phyloP scores from a whole-genome alignment of 2,329 filamentous ascomycete species.

The Clonostachys sp. region DNA sequence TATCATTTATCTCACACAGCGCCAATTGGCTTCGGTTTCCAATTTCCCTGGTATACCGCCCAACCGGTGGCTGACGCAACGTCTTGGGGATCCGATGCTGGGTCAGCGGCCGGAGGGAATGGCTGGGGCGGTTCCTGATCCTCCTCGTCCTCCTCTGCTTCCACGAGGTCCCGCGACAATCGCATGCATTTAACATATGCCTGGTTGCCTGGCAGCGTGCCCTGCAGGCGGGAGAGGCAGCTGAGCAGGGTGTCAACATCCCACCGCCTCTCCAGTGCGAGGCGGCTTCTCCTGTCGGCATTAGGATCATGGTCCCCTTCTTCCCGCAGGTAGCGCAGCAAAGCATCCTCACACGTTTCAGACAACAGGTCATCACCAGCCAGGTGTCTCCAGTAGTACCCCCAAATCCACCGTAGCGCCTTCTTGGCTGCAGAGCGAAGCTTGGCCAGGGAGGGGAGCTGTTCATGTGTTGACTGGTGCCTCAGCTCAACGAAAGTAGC shows the following conservation, averaged over 20 bases:
- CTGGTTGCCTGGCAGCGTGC: constrained; percentile 32
- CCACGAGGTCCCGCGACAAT: constrained; percentile 34
- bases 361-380: constrained; percentile 11
- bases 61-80: constrained; percentile 26
- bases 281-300: constrained; percentile 10
- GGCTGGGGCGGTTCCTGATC: constrained; percentile 5
- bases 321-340: constrained; percentile 32
- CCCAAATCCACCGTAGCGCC: constrained; percentile 82
- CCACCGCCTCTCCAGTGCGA: constrained; percentile 25
- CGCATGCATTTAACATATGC: constrained; percentile 37
- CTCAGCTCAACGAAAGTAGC: constrained; percentile 83
- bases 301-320: constrained; percentile 16
- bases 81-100: constrained; percentile 5
- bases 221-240: constrained; percentile 30
- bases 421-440: constrained; percentile 65
- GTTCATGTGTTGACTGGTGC: constrained; percentile 87
- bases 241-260: constrained; percentile 27
- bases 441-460: constrained; percentile 71
- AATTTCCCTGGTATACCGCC: constrained; percentile 44
- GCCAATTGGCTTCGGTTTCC: constrained; percentile 56
- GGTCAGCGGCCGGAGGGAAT: constrained; percentile 5
- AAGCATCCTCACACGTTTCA: constrained; percentile 21
- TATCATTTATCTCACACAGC: constrained; percentile 28
- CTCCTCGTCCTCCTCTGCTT: constrained; percentile 11
- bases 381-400: constrained; percentile 73